phyloP scores from a whole-genome alignment of 257 asterid genomes.

The Solanum pennellii region DNA sequence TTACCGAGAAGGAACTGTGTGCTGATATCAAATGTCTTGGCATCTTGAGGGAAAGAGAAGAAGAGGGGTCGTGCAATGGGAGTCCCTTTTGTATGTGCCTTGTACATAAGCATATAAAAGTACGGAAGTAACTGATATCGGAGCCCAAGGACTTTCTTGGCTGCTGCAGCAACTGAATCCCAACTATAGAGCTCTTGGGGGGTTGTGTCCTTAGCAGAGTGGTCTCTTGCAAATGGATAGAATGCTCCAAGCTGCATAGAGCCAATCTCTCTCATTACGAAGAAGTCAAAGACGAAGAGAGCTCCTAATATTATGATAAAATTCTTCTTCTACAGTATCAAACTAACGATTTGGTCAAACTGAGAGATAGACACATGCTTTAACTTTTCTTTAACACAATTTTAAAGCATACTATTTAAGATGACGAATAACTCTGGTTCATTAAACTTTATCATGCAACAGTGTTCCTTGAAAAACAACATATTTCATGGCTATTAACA shows the following conservation, averaged over 20 bases:
- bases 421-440: neutral
- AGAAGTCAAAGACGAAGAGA: neutral
- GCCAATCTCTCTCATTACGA: neutral
- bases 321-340: neutral
- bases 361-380: neutral
- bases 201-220: conserved; percentile 8
- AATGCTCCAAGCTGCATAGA: conserved; percentile 43
- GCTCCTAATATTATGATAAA: neutral
- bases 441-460: neutral
- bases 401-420: neutral
- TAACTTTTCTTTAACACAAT: neutral
- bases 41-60: conserved; percentile 41
- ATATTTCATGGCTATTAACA: neutral
- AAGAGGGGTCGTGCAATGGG: conserved; percentile 39
- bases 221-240: conserved; percentile 51
- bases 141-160: conserved; percentile 36
- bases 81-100: conserved; percentile 33
- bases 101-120: conserved; percentile 30
- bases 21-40: conserved; percentile 25
- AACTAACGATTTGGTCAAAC: neutral
- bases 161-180: conserved; percentile 41
- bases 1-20: conserved; percentile 36
- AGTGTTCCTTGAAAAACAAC: neutral
- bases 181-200: conserved; percentile 39
- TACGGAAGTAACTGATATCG: conserved; percentile 32